Evolutionary conservation across 768 basidiomycete species (phyloP), one percentile per base, ranked within the genome.

Genomic region (Amanita pallidorosea): DNA sequence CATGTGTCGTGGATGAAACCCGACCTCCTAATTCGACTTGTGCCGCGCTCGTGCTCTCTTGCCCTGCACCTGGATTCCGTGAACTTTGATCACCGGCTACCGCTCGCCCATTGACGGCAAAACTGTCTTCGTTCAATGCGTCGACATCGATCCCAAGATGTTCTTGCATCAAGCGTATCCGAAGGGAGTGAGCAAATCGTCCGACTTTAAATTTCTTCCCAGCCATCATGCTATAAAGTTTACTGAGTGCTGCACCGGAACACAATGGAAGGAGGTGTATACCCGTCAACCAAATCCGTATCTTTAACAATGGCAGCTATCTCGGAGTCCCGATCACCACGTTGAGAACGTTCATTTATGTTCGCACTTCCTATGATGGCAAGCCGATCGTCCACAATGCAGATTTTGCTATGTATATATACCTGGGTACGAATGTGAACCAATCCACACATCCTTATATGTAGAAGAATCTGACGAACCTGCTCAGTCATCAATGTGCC

Each of bases 301-400:
- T 99, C 96, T 55, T 92, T 75, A 47, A 98, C 88, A 41, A 99
- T 81, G 34, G 88, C 83, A 3, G 92, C 91, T 31, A 98, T 65
- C 63, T 99, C 96, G 2, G 95, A 98, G 65, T 99, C 96, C 25
- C 96, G 83, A 63, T 99, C 95, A 20, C 96, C 96, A 25, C 91
- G 77, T 61, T 90, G 89, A 12, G 91, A 95, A 34, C 96, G 81
- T 63, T 99, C 96, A 61, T 99, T 98, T 70, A 99, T 92, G 64
- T 96, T 98, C 15, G 95, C 95, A 49, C 91, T 93, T 13, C 92
- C 92, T 56, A 96, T 96, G 61, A 96, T 92, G 29, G 80, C 92
- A 52, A 93, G 70, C 47, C 96, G 82, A 63, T 99, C 95, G 63
- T 99, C 96, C 4, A 97, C 93, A 49, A 98, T 83, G 58, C 84